Conservation (phyloP, 2,329 filamentous ascomycete species). For the Trichophyton rubrum region DNA sequence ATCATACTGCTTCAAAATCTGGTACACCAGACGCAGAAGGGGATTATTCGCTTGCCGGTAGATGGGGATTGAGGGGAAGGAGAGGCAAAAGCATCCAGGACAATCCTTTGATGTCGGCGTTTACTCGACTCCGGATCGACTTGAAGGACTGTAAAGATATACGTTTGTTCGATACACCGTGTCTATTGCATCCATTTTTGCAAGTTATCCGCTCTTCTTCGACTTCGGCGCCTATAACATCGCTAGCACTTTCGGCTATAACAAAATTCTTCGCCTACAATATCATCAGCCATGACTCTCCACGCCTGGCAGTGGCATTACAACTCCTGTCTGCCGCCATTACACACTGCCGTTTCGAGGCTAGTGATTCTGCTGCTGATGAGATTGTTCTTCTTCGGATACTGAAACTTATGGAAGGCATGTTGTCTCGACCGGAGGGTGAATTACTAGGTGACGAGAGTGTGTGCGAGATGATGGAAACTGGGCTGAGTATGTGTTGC, state of each 20-base stretch:
- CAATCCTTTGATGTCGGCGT: conserved; percentile 89
- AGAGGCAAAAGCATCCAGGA: conserved; percentile 96
- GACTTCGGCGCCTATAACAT: conserved; percentile 91
- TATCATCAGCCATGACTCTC: conserved; percentile 70
- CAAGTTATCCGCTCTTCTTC: conserved; percentile 95
- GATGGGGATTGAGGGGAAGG: conserved; percentile 89
- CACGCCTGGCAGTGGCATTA: conserved; percentile 83
- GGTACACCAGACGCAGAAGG: conserved; percentile 15
- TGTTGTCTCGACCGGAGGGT: conserved; percentile 87
- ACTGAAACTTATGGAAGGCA: conserved; percentile 93
- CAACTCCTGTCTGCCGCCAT: conserved; percentile 88
- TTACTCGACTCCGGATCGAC: conserved; percentile 78
- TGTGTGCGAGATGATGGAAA: conserved; percentile 99
- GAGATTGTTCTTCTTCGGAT: conserved; percentile 93
- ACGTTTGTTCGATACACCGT: conserved; percentile 72
- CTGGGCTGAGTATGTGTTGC: conserved; percentile 91
- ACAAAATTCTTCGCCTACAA: conserved; percentile 96
- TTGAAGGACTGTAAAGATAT: conserved; percentile 86
- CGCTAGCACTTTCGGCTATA: conserved; percentile 80
- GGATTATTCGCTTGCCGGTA: conserved; percentile 50
- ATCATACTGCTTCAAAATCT: conserved; percentile 15
- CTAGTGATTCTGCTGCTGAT: conserved; percentile 85
- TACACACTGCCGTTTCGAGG: conserved; percentile 94
- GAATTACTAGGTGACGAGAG: conserved; percentile 94
- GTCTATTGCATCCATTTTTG: conserved; percentile 82